Evolutionary conservation across 306 rosid species (phyloP).

Genomic region (Vicia faba): DNA sequence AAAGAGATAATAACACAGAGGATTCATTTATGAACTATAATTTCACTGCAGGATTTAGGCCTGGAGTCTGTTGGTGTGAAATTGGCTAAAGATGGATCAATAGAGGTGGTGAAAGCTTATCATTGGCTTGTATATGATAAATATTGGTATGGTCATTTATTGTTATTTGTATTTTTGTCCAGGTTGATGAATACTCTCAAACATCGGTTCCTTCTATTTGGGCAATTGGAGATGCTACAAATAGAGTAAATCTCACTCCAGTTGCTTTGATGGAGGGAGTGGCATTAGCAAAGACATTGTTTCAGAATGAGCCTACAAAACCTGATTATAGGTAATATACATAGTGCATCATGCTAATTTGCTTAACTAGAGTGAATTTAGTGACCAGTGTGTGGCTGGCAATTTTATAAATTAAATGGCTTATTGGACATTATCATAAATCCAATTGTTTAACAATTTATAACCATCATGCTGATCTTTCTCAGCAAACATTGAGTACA

Average conservation of each 20-base stretch:
- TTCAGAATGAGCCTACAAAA: constrained; percentile 82
- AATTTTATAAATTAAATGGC: neutral
- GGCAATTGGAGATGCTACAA: constrained; percentile 98
- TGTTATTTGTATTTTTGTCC: constrained; percentile 14
- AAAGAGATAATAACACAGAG: constrained; percentile 13
- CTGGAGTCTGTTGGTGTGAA: constrained; percentile 91
- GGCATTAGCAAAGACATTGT: constrained; percentile 79
- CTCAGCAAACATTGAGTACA: neutral
- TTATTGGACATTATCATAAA: neutral
- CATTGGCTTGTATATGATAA: constrained; percentile 25
- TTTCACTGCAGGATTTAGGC: constrained; percentile 77
- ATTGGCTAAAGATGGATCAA: constrained; percentile 69
- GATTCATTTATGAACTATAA: constrained; percentile 32
- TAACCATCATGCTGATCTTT: neutral
- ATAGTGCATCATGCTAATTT: constrained; percentile 26
- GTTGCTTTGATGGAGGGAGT: constrained; percentile 99
- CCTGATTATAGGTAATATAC: constrained; percentile 80
- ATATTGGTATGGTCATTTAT: neutral
- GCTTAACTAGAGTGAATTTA: neutral
- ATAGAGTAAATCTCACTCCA: constrained; percentile 92
- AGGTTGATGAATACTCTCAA: constrained; percentile 94
- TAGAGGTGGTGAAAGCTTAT: constrained; percentile 67
- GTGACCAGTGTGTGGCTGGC: neutral
- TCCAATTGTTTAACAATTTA: neutral
- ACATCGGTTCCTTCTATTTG: constrained; percentile 93